Percentiles rank a stretch among this genome's conserved stretches.
phyloP scores from a whole-genome alignment of 805 yeast species.

The Candida anglica region DNA sequence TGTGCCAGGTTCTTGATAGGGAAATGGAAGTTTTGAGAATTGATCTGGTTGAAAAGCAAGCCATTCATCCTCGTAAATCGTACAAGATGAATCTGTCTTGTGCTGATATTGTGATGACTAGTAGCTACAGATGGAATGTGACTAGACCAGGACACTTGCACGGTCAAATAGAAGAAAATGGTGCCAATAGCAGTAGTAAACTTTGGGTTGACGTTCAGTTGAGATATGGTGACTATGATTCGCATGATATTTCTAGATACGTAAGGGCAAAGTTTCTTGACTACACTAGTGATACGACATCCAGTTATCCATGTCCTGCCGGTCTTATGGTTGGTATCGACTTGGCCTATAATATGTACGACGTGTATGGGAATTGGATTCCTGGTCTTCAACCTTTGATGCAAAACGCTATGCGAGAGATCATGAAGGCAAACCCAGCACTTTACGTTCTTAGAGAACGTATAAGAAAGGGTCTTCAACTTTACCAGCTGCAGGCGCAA shows the following conservation, averaged over 20 bases:
- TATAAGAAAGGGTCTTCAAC: slow-evolving; percentile 87
- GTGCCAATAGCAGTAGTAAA: slow-evolving; percentile 56
- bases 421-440: slow-evolving; percentile 94
- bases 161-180: slow-evolving; percentile 54
- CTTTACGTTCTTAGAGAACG: slow-evolving; percentile 88
- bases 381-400: slow-evolving; percentile 88
- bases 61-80: slow-evolving; percentile 95
- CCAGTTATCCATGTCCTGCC: slow-evolving; percentile 87
- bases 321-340: slow-evolving; percentile 91
- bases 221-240: slow-evolving; percentile 95
- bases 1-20: slow-evolving; percentile 87
- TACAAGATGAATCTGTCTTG: slow-evolving; percentile 95
- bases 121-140: slow-evolving; percentile 79
- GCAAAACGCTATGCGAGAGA: slow-evolving; percentile 88
- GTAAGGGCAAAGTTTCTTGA: slow-evolving; percentile 90
- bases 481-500: slow-evolving; percentile 90
- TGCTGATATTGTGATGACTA: slow-evolving; percentile 80
- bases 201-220: slow-evolving; percentile 95
- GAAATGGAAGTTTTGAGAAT: slow-evolving; percentile 81
- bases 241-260: slow-evolving; percentile 93
- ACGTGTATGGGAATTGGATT: slow-evolving; percentile 97
- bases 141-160: slow-evolving; percentile 76
- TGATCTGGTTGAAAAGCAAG: slow-evolving; percentile 82
- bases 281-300: slow-evolving; percentile 82
- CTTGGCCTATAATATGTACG: slow-evolving; percentile 92